phyloP scores from a whole-genome alignment of 2,329 filamentous ascomycete species.

The Aspergillus sp. region DNA sequence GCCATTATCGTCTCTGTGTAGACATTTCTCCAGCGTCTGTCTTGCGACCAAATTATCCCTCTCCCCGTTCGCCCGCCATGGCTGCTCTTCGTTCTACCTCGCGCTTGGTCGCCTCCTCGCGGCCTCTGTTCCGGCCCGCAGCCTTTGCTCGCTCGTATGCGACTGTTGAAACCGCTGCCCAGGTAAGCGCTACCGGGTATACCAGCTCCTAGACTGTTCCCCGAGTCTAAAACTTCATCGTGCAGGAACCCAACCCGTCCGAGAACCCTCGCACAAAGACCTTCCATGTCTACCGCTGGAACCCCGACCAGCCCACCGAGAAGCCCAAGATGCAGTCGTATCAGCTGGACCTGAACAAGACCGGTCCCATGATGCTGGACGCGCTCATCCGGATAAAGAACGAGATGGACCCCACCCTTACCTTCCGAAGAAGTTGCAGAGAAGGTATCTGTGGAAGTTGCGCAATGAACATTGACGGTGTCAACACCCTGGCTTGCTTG shows the following conservation, averaged over 20 bases:
- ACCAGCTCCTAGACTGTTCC: slow-evolving; percentile 32
- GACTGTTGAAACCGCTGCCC: slow-evolving; percentile 36
- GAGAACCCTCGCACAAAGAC: slow-evolving; percentile 70
- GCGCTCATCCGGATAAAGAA: slow-evolving; percentile 98
- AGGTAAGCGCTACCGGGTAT: slow-evolving; percentile 22
- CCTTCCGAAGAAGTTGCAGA: slow-evolving; percentile 91
- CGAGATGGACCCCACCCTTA: slow-evolving; percentile 92
- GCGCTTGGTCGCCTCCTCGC: slow-evolving; percentile 39
- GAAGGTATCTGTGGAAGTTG: slow-evolving; percentile 99
- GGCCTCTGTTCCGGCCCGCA: slow-evolving; percentile 38
- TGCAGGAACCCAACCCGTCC: slow-evolving; percentile 56
- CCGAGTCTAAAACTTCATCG: slow-evolving; percentile 54
- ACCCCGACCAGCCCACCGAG: slow-evolving; percentile 82
- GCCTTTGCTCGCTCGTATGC: slow-evolving; percentile 42
- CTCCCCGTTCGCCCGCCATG: slow-evolving; percentile 30
- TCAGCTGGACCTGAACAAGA: slow-evolving; percentile 96
- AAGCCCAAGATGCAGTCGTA: slow-evolving; percentile 97
- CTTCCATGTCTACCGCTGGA: slow-evolving; percentile 99
- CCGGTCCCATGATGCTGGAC: slow-evolving; percentile 96
- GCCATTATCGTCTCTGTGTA: not conserved
- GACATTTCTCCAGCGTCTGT: too few species aligned
- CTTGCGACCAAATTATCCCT: not conserved
- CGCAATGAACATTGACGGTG: slow-evolving; percentile 99
- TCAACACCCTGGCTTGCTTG: slow-evolving; percentile 94
- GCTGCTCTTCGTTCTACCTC: slow-evolving; percentile 46